Evolutionary conservation across 2,329 filamentous ascomycete genomes (phyloP), one percentile per base, ranked within the genome.

Genomic region (Cladophialophora psammophila): DNA sequence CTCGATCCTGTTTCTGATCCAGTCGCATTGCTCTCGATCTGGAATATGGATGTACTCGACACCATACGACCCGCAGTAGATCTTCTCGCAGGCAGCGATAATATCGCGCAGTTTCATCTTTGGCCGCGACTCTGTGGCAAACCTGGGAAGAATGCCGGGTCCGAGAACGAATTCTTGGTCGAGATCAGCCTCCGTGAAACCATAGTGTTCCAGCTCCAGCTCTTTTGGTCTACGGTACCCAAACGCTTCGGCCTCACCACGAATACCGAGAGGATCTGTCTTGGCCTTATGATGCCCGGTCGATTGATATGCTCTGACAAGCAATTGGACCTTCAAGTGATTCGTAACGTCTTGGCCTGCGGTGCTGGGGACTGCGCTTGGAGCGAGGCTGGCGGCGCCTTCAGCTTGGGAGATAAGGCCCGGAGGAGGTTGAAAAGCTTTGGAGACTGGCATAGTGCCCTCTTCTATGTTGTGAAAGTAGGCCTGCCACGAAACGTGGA

Each of bases 391-490:
- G 12, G 58, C 69, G 55, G 91, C 91, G 69, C 92, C 92, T 53
- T 90, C 89, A 60, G 93, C 90, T 73, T 88, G 88, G 64, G 94
- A 92, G 60, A 98, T 90, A 73, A 99, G 88, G 74, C 91, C 97
- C 15, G 95, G 95, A 55, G 95, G 95, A 72, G 95, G 94, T 72
- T 93, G 93, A 85, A 99, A 99, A 74, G 95, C 95, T 82, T 96
- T 92, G 71, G 94, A 95, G 78, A 96, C 93, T 78, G 94, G 94
- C 93, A 99, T 98, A 77, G 95, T 92, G 79, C 95, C 95, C 73
- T 89, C 91, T 85, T 99, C 95, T 91, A 99, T 97, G 84, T 99
- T 99, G 84, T 90, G 92, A 87, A 99, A 99, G 87, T 99, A 99
- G 78, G 96, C 90, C 84, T 97, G 94, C 95, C 95, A 99, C 79